Base-by-base conservation (phyloP, 192 early-diverging fungal species). In the Coemansia guatemalensis region DNA sequence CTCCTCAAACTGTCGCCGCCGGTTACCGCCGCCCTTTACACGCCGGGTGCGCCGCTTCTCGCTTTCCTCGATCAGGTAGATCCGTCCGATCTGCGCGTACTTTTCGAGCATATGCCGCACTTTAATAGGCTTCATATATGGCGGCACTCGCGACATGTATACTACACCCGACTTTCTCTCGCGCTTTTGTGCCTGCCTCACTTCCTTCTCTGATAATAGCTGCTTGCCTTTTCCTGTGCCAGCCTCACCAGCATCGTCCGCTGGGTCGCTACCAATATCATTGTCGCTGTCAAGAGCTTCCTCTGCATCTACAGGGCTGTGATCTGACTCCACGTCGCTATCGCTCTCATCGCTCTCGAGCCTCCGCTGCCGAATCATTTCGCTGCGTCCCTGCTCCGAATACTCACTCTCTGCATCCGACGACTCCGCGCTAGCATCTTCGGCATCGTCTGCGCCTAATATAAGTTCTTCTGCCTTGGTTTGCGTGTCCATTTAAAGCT, bases 71-170 rank as follows among this genome's bases (percentile, higher is more conserved):
- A 86, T 87, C 9, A 96, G 74, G 77, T 95, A 97, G 21, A 97
- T 84, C 14, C 90, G 85, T 6, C 93, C 93, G 18, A 97, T 82
- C 56, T 88, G 73, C 11, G 86, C 94, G 84, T 88, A 90, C 48
- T 85, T 76, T 8, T 82, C 61, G 1, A 99, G 83, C 32, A 96
- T 70, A n/a, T 85, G 82, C 14, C 89, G 87, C 25, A 99, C 71
- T 53, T 92, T 92, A 23, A 72, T 54, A 1, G 90, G 92, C 62
- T 89, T 90, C 95, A 97, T 97, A 75, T 93, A 96, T 12, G 92
- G 94, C 18, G 97, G 97, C 14, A 99, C 76, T 18, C 90, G 82
- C 17, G 95, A 95, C 53, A 99, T 74, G 75, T 99, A 99, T 24
- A 92, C 83, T 9, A 99, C 88, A 7, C 97, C 97, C 0, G 92